phyloP scores from a whole-genome alignment of 2,329 filamentous ascomycete species.

The Cytospora piceicola region DNA sequence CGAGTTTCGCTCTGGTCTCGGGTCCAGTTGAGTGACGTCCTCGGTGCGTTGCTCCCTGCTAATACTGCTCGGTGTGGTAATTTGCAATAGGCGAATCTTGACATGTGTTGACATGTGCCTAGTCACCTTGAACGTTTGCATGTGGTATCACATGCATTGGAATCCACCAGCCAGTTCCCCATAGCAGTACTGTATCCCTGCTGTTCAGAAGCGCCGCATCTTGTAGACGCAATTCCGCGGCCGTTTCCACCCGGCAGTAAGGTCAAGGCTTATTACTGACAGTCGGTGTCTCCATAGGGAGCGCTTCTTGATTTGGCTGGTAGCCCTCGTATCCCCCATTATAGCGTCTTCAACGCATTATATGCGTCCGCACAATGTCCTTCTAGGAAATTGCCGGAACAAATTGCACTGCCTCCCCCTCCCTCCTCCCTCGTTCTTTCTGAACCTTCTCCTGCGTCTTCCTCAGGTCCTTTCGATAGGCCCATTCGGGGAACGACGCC shows the following conservation, averaged over 20 bases:
- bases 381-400: constrained; percentile 42
- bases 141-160: no score
- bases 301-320: neutral
- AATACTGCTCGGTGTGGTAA: no score
- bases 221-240: neutral
- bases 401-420: constrained; percentile 56
- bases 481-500: constrained; percentile 56
- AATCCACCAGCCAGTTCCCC: no score
- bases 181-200: no score
- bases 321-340: neutral
- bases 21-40: neutral
- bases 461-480: constrained; percentile 54
- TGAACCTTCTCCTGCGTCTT: constrained; percentile 51
- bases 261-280: no score
- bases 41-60: neutral
- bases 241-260: neutral
- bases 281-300: no score
- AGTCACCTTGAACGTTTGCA: no score
- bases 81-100: no score
- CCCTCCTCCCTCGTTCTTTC: constrained; percentile 49
- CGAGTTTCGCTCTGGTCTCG: neutral
- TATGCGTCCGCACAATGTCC: constrained; percentile 22
- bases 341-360: neutral
- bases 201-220: no score
- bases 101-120: no score